Base-by-base conservation (phyloP, 1,284 basidiomycete genomes). In the Apiotrichum porosum region DNA sequence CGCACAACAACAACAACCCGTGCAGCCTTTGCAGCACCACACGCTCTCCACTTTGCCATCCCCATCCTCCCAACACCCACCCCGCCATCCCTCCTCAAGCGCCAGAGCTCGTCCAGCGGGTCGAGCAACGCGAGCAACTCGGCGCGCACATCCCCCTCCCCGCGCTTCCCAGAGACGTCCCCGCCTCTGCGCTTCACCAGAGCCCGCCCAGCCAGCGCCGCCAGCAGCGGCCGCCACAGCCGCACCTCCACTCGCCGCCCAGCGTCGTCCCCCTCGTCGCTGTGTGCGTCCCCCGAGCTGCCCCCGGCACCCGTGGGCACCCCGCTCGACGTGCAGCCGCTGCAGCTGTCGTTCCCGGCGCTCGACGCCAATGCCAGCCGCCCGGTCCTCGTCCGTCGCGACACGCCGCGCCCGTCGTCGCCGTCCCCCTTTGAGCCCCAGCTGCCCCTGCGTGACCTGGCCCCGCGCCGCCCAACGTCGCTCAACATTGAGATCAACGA, bases 41-140 rank as follows among this genome's bases (percentile, higher is more conserved):
- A 57, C 34, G 61, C 65, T 1, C 54, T 68, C 19, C 64, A 68
- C 57, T 68, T 66, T 54, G 45, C 50, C 30, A 46, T 66, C 21
- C 52, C 61, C 17, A 40, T 51, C n/a, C 28, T 66, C 26, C 54
- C 59, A 1, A 36, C 46, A 10, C 64, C 54, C 6, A 62, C 60
- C 5, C 66, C 66, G 1, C 66, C 64, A 2, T 62, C 60, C 9
- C 58, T 68, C 8, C 56, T 66, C 23, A 52, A 61, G 46, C 57
- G 62, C 23, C 45, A 47, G 17, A 17, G 10, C 10, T 23, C 37
- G 26, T 38, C 17, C 38, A 10, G 15, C 26, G 14, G 28, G 12
- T 9, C 18, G 12, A 19, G 14, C 14, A 4, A 0, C 18, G 18
- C 42, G 10, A 26, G 40, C 19, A 47, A 37, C 30, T 43, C 47